Evolutionary conservation across 2,329 filamentous ascomycete species (phyloP).

Genomic region (Beauveria caledonica): DNA sequence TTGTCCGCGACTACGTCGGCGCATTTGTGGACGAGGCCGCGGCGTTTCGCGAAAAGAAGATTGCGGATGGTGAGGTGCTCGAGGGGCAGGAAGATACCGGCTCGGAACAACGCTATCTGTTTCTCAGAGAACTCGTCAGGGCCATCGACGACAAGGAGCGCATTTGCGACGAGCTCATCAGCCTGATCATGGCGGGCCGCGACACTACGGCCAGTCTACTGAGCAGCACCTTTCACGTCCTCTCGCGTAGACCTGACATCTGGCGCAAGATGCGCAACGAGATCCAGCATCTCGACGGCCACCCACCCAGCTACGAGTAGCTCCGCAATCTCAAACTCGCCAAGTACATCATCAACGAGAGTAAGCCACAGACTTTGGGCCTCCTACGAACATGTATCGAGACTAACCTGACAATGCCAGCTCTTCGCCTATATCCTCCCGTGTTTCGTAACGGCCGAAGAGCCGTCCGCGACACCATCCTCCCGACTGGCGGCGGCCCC

Average conservation of each 20-base stretch:
- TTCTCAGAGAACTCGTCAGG: slow-evolving; percentile 14
- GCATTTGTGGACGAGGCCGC: background rate
- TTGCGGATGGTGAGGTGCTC: background rate
- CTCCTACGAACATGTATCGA: background rate
- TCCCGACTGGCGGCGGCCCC: slow-evolving; percentile 28
- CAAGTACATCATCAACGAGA: slow-evolving; percentile 7
- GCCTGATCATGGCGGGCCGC: slow-evolving; percentile 16
- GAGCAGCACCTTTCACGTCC: slow-evolving; percentile 16
- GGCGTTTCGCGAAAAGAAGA: background rate
- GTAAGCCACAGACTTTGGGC: background rate
- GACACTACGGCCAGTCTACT: slow-evolving; percentile 19
- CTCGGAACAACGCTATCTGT: slow-evolving; percentile 8
- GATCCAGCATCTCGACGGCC: background rate
- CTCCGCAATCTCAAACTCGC: background rate
- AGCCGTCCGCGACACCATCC: slow-evolving; percentile 22
- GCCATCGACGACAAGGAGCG: slow-evolving; percentile 11
- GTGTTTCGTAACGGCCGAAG: slow-evolving; percentile 25
- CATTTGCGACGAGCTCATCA: slow-evolving; percentile 14
- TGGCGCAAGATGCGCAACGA: slow-evolving; percentile 9
- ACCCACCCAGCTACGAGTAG: background rate
- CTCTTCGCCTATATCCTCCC: slow-evolving; percentile 26
- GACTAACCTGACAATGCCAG: background rate
- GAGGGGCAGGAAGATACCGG: background rate
- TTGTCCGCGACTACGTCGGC: background rate
- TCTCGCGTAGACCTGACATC: slow-evolving; percentile 11